Conservation (phyloP, 805 yeast genomes). For the Saccharomyces paradoxus region DNA sequence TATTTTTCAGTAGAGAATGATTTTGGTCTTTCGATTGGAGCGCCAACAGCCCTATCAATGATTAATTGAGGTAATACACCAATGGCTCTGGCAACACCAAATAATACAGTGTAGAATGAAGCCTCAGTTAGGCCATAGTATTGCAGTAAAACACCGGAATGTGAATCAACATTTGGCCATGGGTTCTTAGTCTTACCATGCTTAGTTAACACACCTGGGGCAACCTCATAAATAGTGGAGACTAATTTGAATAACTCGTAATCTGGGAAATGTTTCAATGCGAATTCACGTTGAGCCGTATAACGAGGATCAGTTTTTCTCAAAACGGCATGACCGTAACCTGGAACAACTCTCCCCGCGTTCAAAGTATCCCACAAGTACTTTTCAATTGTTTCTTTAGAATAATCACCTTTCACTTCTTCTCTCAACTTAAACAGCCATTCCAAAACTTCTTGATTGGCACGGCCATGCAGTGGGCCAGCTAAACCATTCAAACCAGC, state of each 20-base stretch:
- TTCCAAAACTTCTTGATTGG: slow-evolving; percentile 80
- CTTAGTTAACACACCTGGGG: slow-evolving; percentile 70
- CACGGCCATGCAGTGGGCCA: slow-evolving; percentile 84
- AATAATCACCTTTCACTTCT: slow-evolving; percentile 53
- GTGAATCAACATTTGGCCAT: slow-evolving; percentile 88
- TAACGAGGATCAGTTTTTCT: slow-evolving; percentile 87
- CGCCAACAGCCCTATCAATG: slow-evolving; percentile 75
- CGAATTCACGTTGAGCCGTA: slow-evolving; percentile 80
- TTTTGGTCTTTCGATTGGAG: slow-evolving; percentile 83
- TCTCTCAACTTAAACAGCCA: slow-evolving; percentile 64
- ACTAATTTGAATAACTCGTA: slow-evolving; percentile 73
- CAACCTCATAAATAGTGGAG: slow-evolving; percentile 69
- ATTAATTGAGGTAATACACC: slow-evolving; percentile 83
- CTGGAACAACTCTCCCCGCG: slow-evolving; percentile 80
- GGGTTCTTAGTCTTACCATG: slow-evolving; percentile 91
- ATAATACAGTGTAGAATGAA: slow-evolving; percentile 76
- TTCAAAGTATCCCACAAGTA: slow-evolving; percentile 74
- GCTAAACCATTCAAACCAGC: slow-evolving; percentile 83
- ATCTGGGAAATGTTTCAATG: slow-evolving; percentile 67
- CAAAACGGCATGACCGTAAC: slow-evolving; percentile 82
- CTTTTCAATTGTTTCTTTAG: slow-evolving; percentile 61
- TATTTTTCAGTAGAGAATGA: slow-evolving; percentile 91
- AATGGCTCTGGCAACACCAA: slow-evolving; percentile 80
- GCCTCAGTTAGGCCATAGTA: slow-evolving; percentile 79
- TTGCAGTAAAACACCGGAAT: slow-evolving; percentile 77